Percentiles rank a stretch among this genome's conserved stretches.
These are phyloP conservation scores for Lactifluus hygrophoroides DNA, from an alignment of 768 basidiomycete species.

Conservation along the genomic window DNA sequence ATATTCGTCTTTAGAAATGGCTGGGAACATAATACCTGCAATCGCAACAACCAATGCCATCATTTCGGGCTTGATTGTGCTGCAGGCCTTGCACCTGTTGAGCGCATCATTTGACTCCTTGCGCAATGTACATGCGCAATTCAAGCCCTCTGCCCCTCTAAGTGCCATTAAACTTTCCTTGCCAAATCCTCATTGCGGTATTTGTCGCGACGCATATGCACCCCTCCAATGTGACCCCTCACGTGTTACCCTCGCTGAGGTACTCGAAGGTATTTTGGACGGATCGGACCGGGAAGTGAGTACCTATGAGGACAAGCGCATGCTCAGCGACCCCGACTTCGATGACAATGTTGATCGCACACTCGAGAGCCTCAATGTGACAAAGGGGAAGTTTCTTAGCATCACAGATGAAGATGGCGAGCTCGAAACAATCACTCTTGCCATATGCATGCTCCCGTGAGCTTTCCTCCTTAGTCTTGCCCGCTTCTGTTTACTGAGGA, in stretches of 20 bases:
- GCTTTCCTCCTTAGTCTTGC: conserved; percentile 27
- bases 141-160: conserved; percentile 72
- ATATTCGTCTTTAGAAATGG: conserved; percentile 64
- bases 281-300: conserved; percentile 41
- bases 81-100: conserved; percentile 83
- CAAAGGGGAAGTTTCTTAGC: conserved; percentile 77
- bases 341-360: conserved; percentile 81
- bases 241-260: conserved; percentile 58
- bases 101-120: conserved; percentile 51
- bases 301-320: conserved; percentile 78
- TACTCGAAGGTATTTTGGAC: conserved; percentile 62
- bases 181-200: conserved; percentile 73
- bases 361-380: conserved; percentile 71
- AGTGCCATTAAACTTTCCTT: conserved; percentile 53
- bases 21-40: conserved; percentile 98
- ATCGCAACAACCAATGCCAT: conserved; percentile 99
- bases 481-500: neutral
- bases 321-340: conserved; percentile 90
- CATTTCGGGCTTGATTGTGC: conserved; percentile 87
- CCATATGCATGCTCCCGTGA: conserved; percentile 61
- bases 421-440: conserved; percentile 62
- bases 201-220: conserved; percentile 82
- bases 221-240: conserved; percentile 65
- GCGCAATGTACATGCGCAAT: conserved; percentile 72
- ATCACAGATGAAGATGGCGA: conserved; percentile 86